Base-by-base conservation (phyloP, 345 rosid species). In the Camelina laxa region DNA sequence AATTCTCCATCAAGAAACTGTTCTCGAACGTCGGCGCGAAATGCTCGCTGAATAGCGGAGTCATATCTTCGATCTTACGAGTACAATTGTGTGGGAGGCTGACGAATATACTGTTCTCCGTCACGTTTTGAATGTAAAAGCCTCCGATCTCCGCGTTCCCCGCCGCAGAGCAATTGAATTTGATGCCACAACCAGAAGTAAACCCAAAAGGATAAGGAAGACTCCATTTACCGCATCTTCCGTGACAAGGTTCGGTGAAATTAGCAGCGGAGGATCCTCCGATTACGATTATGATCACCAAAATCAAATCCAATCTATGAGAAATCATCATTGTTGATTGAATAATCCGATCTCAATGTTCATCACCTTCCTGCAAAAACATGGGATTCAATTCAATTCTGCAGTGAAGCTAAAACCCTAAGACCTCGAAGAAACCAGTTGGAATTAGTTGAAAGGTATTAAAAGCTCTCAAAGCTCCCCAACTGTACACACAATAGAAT, bases 191-290 rank as follows among this genome's bases (percentile, higher is more conserved):
- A 6, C 59, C 80, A 10, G 20, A 0, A 1, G 96, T 80, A 80
- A 90, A 92, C n/a, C 97, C 97, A 69, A 92, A 95, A 0, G 99
- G 99, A 62, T 85, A 89, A 22, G 67, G 55, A 7, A 75, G 80
- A 75, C 12, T 65, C 68, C 0, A 31, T 1, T 7, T 20, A 27
- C 82, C 87, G 69, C 99, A 93, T 0, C 63, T 42, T 17, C 65
- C 31, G 5, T 14, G 10, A 16, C 80, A 78, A 31, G 4, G 9
- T 1, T 27, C 9, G 6, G 35, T 51, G 63, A 11, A 30, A 38
- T 36, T 20, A 24, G 53, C 44, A 17, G 20, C 35, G 19, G 56
- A 24, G 59, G 68, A 49, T 12, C 59, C 4, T 33, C 7, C 77
- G 64, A 65, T 53, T 30, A 65, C 22, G 58, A 72, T 41, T 9